Base-by-base conservation (phyloP, 768 basidiomycete species). In the Xerocomellus intermedius region DNA sequence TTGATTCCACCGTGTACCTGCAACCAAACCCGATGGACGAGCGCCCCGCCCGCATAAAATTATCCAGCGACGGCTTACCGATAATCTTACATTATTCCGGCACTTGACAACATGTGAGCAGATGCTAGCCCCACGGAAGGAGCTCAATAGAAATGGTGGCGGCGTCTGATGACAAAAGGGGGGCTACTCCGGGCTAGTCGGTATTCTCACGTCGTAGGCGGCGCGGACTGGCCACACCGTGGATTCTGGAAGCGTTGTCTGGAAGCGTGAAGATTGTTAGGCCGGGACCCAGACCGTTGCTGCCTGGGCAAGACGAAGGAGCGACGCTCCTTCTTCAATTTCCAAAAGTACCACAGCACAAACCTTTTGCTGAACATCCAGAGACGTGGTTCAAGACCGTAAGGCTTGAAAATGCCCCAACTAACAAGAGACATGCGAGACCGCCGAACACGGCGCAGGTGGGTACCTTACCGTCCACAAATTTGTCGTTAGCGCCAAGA, bases 171-270 rank as follows among this genome's bases (percentile, higher is more conserved):
- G 35, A 24, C 42, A 41, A 50, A 35, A 16, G 1, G 33, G 14
- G 3, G 24, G 12, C 2, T 10, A n/a, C 13, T 48, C 59, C 59
- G 42, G n/a, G 22, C 13, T 45, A 2, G n/a, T 36, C 37, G 52
- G 53, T 28, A 38, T 61, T 61, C 59, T 38, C 41, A 57, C 48
- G 10, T 43, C 22, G 41, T 42, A 17, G 36, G 22, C 21, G 4
- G 57, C 14, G 39, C 35, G 55, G 38, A 36, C 26, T 46, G 22
- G 28, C n/a, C 48, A 44, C 36, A 30, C 28, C 32, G 26, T 9
- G 14, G 30, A 16, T 38, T 43, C 46, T 30, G 17, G 33, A 51
- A 61, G 30, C 8, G n/a, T 19, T 10, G 30, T 10, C 30, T 4
- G 30, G 19, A 16, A 35, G n/a, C 30, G 30, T 30, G 19, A 36